Evolutionary conservation across 768 basidiomycete genomes (phyloP).

Genomic region (Lentinula boryana): DNA sequence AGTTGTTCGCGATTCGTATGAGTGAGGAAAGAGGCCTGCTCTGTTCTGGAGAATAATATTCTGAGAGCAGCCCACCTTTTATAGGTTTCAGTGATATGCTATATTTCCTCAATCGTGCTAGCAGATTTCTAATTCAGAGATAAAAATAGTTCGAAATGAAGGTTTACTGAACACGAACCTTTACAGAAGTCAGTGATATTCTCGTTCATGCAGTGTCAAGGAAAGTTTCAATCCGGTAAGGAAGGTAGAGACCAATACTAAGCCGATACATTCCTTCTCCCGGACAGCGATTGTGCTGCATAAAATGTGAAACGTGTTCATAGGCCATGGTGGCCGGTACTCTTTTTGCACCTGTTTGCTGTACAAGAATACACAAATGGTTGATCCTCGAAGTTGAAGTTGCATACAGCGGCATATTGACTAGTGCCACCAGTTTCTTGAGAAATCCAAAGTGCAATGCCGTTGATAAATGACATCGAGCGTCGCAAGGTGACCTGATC

Average conservation of each 20-base stretch:
- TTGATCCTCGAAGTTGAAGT: background rate
- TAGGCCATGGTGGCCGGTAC: background rate
- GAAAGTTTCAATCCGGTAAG: background rate
- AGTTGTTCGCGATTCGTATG: background rate
- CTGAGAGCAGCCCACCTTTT: background rate
- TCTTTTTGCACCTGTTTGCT: background rate
- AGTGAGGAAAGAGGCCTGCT: background rate
- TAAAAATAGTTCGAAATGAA: background rate
- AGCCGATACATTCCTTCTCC: background rate
- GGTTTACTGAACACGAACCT: background rate
- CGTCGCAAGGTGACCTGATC: too few relatives aligned
- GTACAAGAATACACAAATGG: background rate
- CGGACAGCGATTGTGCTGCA: background rate
- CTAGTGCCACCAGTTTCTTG: background rate
- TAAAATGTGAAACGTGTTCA: background rate
- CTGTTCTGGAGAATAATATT: background rate
- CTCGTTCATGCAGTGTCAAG: background rate
- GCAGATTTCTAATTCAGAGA: background rate
- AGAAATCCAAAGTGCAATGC: background rate
- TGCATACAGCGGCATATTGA: background rate
- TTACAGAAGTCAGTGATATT: background rate
- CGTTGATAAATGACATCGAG: background rate
- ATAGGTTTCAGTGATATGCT: background rate
- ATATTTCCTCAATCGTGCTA: background rate
- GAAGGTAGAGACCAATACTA: background rate